phyloP scores from a whole-genome alignment of 2,329 filamentous ascomycete species.

The Aspergillus tanneri region DNA sequence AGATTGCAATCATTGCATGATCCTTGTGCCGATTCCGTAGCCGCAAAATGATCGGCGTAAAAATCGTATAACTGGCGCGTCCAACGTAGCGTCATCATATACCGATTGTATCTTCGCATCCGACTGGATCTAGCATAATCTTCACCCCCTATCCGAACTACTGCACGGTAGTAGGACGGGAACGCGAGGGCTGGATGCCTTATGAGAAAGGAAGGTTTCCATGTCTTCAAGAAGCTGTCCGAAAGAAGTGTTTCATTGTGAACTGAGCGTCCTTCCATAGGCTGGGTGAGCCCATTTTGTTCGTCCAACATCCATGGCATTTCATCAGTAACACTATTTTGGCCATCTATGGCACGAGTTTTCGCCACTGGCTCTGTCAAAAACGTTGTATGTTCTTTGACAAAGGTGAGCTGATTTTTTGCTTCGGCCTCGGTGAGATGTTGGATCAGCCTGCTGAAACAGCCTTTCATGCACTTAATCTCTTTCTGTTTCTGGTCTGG shows the following conservation, averaged over 20 bases:
- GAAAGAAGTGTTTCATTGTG: conserved; percentile 31
- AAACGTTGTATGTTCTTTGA: not conserved
- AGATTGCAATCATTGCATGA: not conserved
- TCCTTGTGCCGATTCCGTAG: not conserved
- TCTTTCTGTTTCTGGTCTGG: not conserved
- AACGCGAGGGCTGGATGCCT: conserved; percentile 36
- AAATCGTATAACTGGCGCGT: conserved; percentile 3
- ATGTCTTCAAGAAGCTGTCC: conserved; percentile 28
- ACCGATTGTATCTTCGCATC: not conserved
- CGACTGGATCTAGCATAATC: not conserved
- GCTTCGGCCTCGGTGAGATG: not conserved
- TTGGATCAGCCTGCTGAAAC: not conserved
- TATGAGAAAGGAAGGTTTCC: conserved; percentile 32
- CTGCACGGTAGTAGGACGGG: conserved; percentile 33
- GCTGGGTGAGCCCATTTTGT: not conserved
- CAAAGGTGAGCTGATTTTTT: not conserved
- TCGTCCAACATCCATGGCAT: not conserved
- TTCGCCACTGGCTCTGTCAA: not conserved
- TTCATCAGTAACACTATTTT: not conserved
- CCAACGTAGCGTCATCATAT: not conserved
- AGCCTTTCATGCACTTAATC: not conserved
- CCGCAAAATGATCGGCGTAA: not conserved
- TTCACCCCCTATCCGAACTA: not conserved
- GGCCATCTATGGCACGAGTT: not conserved
- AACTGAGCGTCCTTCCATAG: not conserved